Evolutionary conservation across 140 eudicot species (phyloP).

Genomic region (Anethum foeniculum): DNA sequence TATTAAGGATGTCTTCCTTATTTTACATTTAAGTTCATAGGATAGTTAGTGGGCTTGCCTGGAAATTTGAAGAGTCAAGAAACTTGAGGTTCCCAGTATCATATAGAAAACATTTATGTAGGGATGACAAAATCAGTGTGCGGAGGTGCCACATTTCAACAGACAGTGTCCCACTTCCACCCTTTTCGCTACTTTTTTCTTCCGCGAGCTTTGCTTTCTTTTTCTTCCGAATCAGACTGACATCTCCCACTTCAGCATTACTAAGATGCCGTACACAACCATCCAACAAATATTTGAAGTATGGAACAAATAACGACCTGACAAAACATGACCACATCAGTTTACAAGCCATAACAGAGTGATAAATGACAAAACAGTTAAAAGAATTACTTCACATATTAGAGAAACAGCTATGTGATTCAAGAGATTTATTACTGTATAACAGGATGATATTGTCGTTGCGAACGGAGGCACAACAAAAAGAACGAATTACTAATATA

Average conservation of each 20-base stretch:
- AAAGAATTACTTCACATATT: neutral
- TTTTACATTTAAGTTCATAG: neutral
- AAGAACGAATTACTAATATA: neutral
- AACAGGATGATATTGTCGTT: neutral
- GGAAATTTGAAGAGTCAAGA: constrained; percentile 72
- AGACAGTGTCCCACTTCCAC: constrained; percentile 27
- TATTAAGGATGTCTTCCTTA: neutral
- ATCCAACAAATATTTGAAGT: constrained; percentile 81
- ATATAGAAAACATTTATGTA: constrained; percentile 74
- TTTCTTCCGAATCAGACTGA: constrained; percentile 45
- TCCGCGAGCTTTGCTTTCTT: constrained; percentile 62
- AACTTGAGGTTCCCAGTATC: constrained; percentile 68
- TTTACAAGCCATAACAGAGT: neutral
- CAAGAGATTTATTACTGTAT: neutral
- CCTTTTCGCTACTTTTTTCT: constrained; percentile 15
- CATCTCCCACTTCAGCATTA: constrained; percentile 37
- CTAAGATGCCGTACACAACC: constrained; percentile 62
- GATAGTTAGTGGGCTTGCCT: constrained; percentile 37
- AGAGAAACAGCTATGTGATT: neutral
- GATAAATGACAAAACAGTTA: constrained; percentile 4
- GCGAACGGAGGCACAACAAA: neutral
- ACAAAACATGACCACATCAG: constrained; percentile 3
- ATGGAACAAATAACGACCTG: constrained; percentile 85
- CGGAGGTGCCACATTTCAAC: constrained; percentile 65
- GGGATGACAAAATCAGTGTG: constrained; percentile 60